Evolutionary conservation across 306 rosid genomes (phyloP), one percentile per base, ranked within the genome.

Genomic region (Styphnolobium japonicum): DNA sequence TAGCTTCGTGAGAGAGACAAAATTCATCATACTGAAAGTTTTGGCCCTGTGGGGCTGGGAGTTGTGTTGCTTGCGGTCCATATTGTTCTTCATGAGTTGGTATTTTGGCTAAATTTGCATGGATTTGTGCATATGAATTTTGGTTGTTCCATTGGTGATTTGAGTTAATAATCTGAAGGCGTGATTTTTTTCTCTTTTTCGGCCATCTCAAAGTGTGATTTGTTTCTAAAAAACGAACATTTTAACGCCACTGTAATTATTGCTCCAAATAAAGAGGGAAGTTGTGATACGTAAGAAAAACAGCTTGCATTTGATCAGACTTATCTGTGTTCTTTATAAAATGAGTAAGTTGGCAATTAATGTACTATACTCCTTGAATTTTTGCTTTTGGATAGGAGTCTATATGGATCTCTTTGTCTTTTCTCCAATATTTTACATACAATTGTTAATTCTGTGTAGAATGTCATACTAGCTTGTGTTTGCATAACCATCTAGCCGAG

Each of bases 111-210:
- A 36, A 33, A 49, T 49, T 36, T 65, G 31, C 36, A 45, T 60
- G 31, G 27, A 46, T 73, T 73, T 79, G 67, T 78, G 40, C 22
- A 36, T 56, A 23, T 48, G 60, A 56, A 3, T 58, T 75, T 81
- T 80, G 21, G 60, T 27, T 39, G 12, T 31, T 65, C 16, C 51
- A 27, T 56, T 76, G 49, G 40, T 33, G 53, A 49, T 73, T 66
- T 48, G 55, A 40, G 57, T 48, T 7, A 4, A 37, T 68, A 61
- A 61, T 16, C 27, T 22, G 36, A 12, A n/a, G 23, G 21, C 4
- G 18, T 25, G 43, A 10, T 40, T 22, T 42, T 31, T 15, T 7
- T 33, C 34, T 0, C 0, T 4, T 43, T 23, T 67, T 6, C 2
- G 3, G 15, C 57, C 37, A 23, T 67, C 36, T 31, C 42, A 21